Conservation (phyloP, 2,329 filamentous ascomycete genomes). For the Xylogone sp. region DNA sequence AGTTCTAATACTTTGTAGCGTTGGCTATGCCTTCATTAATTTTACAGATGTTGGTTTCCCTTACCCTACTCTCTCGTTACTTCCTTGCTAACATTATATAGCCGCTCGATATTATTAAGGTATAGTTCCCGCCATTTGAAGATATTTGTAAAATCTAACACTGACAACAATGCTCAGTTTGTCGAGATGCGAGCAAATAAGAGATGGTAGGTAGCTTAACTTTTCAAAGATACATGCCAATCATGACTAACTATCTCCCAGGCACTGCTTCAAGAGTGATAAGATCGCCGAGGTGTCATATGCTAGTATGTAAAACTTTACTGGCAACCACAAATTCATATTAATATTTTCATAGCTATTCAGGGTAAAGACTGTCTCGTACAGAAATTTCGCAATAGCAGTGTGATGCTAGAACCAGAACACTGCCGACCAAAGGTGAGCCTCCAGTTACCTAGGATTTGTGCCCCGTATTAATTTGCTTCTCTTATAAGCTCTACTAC, state of each 20-base stretch:
- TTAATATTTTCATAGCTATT: slow-evolving; percentile 57
- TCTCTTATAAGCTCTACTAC: slow-evolving; percentile 52
- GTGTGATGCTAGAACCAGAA: slow-evolving; percentile 83
- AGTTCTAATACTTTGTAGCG: slow-evolving; percentile 51
- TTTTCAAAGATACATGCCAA: not conserved
- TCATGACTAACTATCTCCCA: slow-evolving; percentile 27
- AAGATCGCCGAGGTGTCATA: slow-evolving; percentile 91
- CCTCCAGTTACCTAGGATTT: too few species aligned
- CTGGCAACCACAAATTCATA: slow-evolving; percentile 1
- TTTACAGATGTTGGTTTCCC: slow-evolving; percentile 66
- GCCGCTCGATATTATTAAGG: slow-evolving; percentile 70
- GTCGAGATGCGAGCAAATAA: slow-evolving; percentile 67
- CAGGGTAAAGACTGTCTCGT: slow-evolving; percentile 89
- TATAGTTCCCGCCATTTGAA: slow-evolving; percentile 26
- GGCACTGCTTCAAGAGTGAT: slow-evolving; percentile 78
- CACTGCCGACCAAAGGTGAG: slow-evolving; percentile 79
- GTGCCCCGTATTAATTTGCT: slow-evolving; percentile 36
- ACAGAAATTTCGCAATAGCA: slow-evolving; percentile 95
- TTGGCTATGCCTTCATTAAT: slow-evolving; percentile 97
- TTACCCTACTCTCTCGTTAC: not conserved
- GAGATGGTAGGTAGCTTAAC: slow-evolving; percentile 51
- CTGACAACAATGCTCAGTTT: slow-evolving; percentile 51
- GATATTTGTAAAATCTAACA: not conserved
- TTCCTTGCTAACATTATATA: slow-evolving; percentile 38
- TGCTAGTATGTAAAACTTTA: slow-evolving; percentile 62